Evolutionary conservation across 2,329 filamentous ascomycete species (phyloP).

Genomic region (Lecanicillium sp.): DNA sequence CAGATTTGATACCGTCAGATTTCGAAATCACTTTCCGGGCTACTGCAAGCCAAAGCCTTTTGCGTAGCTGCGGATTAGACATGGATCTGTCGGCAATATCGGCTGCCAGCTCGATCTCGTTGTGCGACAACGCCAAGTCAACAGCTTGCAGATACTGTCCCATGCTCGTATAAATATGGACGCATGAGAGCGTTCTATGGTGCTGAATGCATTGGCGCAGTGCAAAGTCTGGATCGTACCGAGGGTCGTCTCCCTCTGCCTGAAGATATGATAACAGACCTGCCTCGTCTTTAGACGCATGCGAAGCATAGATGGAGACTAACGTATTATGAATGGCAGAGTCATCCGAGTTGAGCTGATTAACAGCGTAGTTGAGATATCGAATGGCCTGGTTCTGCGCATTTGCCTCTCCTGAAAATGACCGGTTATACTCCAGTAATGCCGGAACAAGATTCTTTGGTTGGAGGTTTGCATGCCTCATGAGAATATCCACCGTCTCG

Average conservation of each 20-base stretch:
- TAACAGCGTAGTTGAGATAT: conserved; percentile 89
- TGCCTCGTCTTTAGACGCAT: conserved; percentile 74
- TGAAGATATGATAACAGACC: conserved; percentile 83
- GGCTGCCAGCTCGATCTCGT: conserved; percentile 82
- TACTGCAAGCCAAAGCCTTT: conserved; percentile 91
- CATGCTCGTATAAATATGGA: conserved; percentile 97
- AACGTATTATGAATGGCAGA: conserved; percentile 94
- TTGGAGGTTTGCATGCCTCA: conserved; percentile 80
- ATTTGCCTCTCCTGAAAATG: conserved; percentile 53
- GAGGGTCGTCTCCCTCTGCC: conserved; percentile 76
- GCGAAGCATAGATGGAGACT: conserved; percentile 89
- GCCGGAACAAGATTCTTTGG: conserved; percentile 86
- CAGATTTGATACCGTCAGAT: conserved; percentile 79
- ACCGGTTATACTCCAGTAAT: conserved; percentile 85
- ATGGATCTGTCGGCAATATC: conserved; percentile 81
- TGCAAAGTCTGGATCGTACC: conserved; percentile 93
- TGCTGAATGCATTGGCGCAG: conserved; percentile 92
- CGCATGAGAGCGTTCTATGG: conserved; percentile 84
- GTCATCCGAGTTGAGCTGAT: conserved; percentile 69
- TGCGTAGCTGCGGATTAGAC: conserved; percentile 70
- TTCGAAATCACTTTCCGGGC: conserved; percentile 89
- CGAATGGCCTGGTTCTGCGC: conserved; percentile 82
- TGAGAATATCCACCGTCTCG: conserved; percentile 89
- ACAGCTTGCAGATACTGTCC: conserved; percentile 89
- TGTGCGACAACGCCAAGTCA: conserved; percentile 80